A percentile compares a stretch with the other conserved stretches of the same genome.
Evolutionary conservation across 2,329 filamentous ascomycete genomes (phyloP).

Genomic region (Colletotrichum tanaceti): DNA sequence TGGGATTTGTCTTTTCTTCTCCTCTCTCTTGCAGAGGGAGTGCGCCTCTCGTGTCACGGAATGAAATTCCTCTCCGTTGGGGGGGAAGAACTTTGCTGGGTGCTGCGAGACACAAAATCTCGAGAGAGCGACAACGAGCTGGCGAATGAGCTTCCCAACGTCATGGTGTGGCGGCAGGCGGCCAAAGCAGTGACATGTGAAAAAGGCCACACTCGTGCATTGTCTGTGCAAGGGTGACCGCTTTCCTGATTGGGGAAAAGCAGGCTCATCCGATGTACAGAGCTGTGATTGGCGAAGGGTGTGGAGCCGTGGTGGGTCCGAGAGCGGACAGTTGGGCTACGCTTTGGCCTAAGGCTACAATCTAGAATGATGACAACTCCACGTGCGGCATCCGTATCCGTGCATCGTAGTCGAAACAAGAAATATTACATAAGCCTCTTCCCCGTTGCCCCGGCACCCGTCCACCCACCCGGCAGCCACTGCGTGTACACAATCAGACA

Average conservation of each 20-base stretch:
- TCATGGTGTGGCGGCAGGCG: constrained; percentile 28
- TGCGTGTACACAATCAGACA: constrained; percentile 28
- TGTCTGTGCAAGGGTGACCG: constrained; percentile 3
- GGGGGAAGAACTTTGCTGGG: constrained; percentile 16
- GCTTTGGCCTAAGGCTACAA: background rate
- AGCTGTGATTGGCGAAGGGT: background rate
- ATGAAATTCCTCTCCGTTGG: constrained; percentile 18
- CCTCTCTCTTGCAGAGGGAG: background rate
- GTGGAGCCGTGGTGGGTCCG: background rate
- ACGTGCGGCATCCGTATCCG: no score
- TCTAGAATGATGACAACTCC: background rate
- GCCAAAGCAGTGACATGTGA: constrained; percentile 31
- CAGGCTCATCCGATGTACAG: no score
- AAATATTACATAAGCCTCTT: background rate
- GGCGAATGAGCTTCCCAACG: constrained; percentile 38
- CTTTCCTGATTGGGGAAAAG: background rate
- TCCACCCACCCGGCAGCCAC: background rate
- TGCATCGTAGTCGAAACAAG: no score
- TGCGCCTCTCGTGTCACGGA: constrained; percentile 14
- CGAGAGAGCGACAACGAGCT: constrained; percentile 10
- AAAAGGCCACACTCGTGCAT: constrained; percentile 29
- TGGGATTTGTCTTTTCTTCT: no score
- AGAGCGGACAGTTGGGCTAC: background rate
- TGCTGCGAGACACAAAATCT: constrained; percentile 31
- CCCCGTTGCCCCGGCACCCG: constrained; percentile 31